These are phyloP conservation scores for Phytopythium mirpurense DNA, from an alignment of 352 stramenopile species.

Conservation along the genomic window DNA sequence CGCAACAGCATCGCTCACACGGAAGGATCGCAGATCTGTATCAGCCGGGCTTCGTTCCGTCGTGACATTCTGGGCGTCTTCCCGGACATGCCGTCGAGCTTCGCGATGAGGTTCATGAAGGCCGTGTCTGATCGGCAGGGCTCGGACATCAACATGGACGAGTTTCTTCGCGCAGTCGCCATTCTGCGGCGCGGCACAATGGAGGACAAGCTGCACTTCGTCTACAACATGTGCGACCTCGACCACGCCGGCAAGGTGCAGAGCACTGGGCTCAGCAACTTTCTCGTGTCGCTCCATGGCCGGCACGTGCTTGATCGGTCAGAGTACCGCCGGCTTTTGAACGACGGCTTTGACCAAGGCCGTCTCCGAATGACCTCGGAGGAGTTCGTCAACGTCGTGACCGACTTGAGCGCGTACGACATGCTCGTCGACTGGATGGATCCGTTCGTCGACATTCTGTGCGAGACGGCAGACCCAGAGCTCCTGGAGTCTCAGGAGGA, in stretches of 20 bases:
- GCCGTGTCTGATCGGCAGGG: slow-evolving; percentile 77
- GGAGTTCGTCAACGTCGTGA: slow-evolving; percentile 66
- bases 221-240: slow-evolving; percentile 87
- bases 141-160: slow-evolving; percentile 86
- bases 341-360: slow-evolving; percentile 78
- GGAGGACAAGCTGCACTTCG: slow-evolving; percentile 73
- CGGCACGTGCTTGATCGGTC: slow-evolving; percentile 65
- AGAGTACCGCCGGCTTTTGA: slow-evolving; percentile 72
- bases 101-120: slow-evolving; percentile 88
- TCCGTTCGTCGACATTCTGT: slow-evolving; percentile 81
- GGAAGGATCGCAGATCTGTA: slow-evolving; percentile 70
- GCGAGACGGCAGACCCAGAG: slow-evolving; percentile 69
- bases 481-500: slow-evolving; percentile 84
- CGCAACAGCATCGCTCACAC: slow-evolving; percentile 54
- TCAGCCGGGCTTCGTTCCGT: slow-evolving; percentile 79
- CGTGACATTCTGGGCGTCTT: slow-evolving; percentile 86
- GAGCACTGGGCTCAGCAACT: slow-evolving; percentile 81
- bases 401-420: slow-evolving; percentile 38
- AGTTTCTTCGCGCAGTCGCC: slow-evolving; percentile 76
- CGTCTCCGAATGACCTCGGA: slow-evolving; percentile 67
- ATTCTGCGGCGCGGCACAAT: slow-evolving; percentile 70
- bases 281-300: slow-evolving; percentile 76
- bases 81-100: slow-evolving; percentile 85
- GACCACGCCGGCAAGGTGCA: slow-evolving; percentile 84
- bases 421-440: slow-evolving; percentile 83